phyloP scores from a whole-genome alignment of 2,329 filamentous ascomycete genomes.

The Diplodia seriata region DNA sequence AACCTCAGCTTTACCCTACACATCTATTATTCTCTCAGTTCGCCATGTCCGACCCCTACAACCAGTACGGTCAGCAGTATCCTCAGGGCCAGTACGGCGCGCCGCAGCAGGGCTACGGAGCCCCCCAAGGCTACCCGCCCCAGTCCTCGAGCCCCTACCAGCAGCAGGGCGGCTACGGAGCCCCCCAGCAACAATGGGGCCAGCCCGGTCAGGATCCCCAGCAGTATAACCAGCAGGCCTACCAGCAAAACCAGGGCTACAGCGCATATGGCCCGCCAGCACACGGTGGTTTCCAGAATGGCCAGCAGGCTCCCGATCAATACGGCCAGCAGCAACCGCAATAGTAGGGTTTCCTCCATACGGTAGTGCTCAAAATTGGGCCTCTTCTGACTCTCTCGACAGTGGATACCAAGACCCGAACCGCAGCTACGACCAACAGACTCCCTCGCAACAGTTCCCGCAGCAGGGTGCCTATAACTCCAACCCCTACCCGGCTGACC shows the following conservation, averaged over 20 bases:
- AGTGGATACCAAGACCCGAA: conserved; percentile 29
- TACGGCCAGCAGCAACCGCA: conserved; percentile 23
- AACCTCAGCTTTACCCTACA: not conserved
- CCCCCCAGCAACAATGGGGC: conserved; percentile 35
- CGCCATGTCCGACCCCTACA: conserved; percentile 39
- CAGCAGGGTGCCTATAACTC: conserved; percentile 42
- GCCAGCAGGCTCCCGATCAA: conserved; percentile 40
- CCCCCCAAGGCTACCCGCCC: conserved; percentile 34
- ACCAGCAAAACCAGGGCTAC: conserved; percentile 42
- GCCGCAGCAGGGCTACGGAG: conserved; percentile 36
- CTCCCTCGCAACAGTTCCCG: conserved; percentile 37
- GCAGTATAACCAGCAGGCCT: conserved; percentile 25
- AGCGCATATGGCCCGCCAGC: conserved; percentile 55
- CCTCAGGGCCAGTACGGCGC: conserved; percentile 44
- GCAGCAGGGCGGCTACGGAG: conserved; percentile 35
- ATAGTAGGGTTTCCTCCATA: conserved; percentile 12
- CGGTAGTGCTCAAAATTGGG: too few species aligned
- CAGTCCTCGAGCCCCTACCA: conserved; percentile 33
- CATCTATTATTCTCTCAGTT: not conserved
- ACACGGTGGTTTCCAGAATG: conserved; percentile 59
- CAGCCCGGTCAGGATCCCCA: conserved; percentile 23
- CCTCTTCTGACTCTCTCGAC: not conserved
- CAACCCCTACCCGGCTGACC: conserved; percentile 39
- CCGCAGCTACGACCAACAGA: conserved; percentile 16
- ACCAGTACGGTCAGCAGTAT: conserved; percentile 43